These are phyloP conservation scores for Letharia lupina DNA, from an alignment of 495 filamentous ascomycete species.

Conservation along the genomic window DNA sequence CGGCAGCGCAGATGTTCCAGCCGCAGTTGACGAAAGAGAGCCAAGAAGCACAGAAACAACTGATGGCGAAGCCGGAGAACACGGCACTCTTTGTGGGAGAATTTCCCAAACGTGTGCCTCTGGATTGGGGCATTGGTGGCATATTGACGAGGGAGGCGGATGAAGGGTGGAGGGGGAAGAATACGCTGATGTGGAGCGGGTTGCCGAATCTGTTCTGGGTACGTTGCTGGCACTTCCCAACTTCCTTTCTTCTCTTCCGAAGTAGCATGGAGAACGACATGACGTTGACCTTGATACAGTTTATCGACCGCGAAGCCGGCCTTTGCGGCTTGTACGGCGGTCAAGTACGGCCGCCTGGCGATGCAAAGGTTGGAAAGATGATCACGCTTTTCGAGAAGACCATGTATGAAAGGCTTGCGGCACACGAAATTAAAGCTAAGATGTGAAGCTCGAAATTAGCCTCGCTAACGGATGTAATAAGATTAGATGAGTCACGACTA, in stretches of 20 bases:
- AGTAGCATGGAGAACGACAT: neutral
- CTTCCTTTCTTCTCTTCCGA: no score
- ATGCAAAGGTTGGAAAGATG: neutral
- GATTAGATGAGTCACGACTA: neutral
- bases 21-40: conserved; percentile 14
- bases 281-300: neutral
- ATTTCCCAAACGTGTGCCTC: neutral
- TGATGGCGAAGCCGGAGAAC: neutral
- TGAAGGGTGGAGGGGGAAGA: neutral
- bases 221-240: neutral
- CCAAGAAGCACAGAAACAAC: conserved; percentile 3
- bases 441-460: neutral
- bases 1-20: conserved; percentile 37
- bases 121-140: conserved; percentile 9
- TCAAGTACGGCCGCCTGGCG: conserved; percentile 3
- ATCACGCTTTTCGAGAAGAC: conserved; percentile 12
- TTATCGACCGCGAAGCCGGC: conserved; percentile 6
- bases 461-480: neutral
- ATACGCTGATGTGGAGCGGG: conserved; percentile 12
- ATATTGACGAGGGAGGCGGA: neutral
- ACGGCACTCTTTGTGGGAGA: neutral
- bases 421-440: neutral
- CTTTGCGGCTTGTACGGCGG: conserved; percentile 8
- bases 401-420: neutral
- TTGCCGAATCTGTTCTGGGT: conserved; percentile 11